Evolutionary conservation across 1,284 basidiomycete species (phyloP).

Genomic region (Bondarzewia mesenterica): DNA sequence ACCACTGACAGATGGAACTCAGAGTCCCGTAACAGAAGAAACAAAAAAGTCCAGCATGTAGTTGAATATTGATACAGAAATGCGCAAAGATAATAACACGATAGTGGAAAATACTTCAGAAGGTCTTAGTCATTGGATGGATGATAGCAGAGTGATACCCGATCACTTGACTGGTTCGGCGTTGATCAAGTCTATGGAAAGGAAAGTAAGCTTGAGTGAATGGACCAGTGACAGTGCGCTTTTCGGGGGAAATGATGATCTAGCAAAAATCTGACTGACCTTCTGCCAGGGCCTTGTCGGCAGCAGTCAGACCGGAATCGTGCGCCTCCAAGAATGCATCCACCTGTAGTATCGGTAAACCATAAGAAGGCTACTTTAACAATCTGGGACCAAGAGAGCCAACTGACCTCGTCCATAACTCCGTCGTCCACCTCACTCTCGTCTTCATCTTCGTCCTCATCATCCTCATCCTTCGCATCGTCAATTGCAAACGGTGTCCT

Average conservation of each 20-base stretch:
- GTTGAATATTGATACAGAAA: conserved; percentile 10
- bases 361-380: too few species aligned
- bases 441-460: conserved; percentile 57
- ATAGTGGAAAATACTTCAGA: not conserved
- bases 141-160: not conserved
- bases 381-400: not conserved
- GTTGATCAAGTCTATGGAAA: conserved; percentile 46
- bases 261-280: conserved; percentile 31
- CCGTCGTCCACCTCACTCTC: conserved; percentile 62
- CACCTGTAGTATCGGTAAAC: conserved; percentile 35
- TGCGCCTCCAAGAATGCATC: conserved; percentile 90
- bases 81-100: conserved; percentile 4
- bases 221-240: not conserved
- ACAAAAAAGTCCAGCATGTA: not conserved
- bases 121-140: not conserved
- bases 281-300: conserved; percentile 77
- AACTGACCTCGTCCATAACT: conserved; percentile 78
- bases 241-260: too few species aligned
- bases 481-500: conserved; percentile 91
- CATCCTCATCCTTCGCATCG: conserved; percentile 79
- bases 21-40: too few species aligned
- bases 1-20: too few species aligned
- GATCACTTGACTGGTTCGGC: conserved; percentile 50
- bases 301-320: conserved; percentile 79
- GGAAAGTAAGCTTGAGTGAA: not conserved